These are phyloP conservation scores for Arthrinium puccinioides DNA, from an alignment of 2,329 filamentous ascomycete genomes.

Conservation along the genomic window DNA sequence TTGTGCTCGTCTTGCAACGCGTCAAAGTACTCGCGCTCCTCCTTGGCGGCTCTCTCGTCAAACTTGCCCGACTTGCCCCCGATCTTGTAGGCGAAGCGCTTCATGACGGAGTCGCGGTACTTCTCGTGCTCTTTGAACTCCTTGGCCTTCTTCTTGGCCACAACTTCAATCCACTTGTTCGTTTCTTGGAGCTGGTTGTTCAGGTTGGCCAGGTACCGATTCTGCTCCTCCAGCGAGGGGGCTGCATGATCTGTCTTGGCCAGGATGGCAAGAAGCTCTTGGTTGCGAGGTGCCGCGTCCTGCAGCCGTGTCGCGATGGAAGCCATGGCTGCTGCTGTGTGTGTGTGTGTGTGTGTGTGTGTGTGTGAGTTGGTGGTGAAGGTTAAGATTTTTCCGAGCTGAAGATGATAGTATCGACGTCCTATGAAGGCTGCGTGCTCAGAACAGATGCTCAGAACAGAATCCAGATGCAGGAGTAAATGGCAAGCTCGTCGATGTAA, in stretches of 20 bases:
- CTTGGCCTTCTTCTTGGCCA: constrained; percentile 33
- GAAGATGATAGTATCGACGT: no score
- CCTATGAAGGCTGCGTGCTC: no score
- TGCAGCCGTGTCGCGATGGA: constrained; percentile 27
- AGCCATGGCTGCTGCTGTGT: neutral
- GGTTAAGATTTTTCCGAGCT: no score
- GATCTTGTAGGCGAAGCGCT: constrained; percentile 43
- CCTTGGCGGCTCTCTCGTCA: constrained; percentile 39
- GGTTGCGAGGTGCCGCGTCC: constrained; percentile 31
- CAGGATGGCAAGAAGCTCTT: constrained; percentile 36
- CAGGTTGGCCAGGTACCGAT: constrained; percentile 36
- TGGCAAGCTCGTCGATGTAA: no score
- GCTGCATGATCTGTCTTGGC: constrained; percentile 41
- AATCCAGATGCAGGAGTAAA: no score
- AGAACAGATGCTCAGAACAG: no score
- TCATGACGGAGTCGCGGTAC: constrained; percentile 44
- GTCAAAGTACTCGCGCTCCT: constrained; percentile 48
- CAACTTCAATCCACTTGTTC: constrained; percentile 27
- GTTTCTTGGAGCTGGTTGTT: constrained; percentile 29
- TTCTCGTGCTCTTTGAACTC: constrained; percentile 45
- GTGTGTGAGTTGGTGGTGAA: no score
- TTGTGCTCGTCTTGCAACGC: constrained; percentile 40
- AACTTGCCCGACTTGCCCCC: constrained; percentile 42
- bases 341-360: no score
- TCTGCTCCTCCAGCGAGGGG: constrained; percentile 36